Evolutionary conservation across 441 rosid genomes (phyloP), one percentile per base, ranked within the genome.

Genomic region (Erysimum cheiri): DNA sequence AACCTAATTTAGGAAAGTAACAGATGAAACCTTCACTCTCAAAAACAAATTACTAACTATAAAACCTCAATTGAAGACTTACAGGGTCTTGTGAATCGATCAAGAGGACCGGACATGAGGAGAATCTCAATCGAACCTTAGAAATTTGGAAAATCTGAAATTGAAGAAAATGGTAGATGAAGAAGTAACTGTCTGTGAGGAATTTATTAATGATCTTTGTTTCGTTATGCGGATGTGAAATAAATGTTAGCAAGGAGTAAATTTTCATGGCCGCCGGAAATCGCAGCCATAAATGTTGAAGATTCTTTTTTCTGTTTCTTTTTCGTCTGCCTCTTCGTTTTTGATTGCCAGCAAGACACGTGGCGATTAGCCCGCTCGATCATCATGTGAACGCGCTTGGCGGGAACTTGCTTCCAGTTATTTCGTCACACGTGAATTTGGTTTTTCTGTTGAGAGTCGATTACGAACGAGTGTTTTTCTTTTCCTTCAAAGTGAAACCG

Each of bases 71-170:
- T n/a, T 1, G 59, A 2, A 31, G 39, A 70, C 93, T 89, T 71
- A 92, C 97, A 84, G 40, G 93, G 87, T 43, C 70, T 82, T 0
- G 85, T 80, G 64, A 84, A 75, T 28, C 75, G 86, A 78, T 92
- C 91, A 28, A 87, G 78, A 6, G 88, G 77, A 57, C 86, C 78
- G 2, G 98, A 87, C 98, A 92, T 92, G 75, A 31, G 22, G 58
- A 64, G 26, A 66, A 55, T 62, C 8, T 62, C 8, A 2, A 55
- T 15, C 5, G 55, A 55, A 29, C 10, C 28, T 50, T 1, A 24
- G 3, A 52, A 1, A 39, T 54, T 54, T 4, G 14, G 39, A 28
- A n/a, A 54, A 8, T 14, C 29, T 48, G 52, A 11, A 49, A n/a
- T 54, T n/a, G 9, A 63, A 72, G 41, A 8, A 14, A 9, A 55